Conservation (phyloP, 768 basidiomycete genomes). For the Trametes meyenii region DNA sequence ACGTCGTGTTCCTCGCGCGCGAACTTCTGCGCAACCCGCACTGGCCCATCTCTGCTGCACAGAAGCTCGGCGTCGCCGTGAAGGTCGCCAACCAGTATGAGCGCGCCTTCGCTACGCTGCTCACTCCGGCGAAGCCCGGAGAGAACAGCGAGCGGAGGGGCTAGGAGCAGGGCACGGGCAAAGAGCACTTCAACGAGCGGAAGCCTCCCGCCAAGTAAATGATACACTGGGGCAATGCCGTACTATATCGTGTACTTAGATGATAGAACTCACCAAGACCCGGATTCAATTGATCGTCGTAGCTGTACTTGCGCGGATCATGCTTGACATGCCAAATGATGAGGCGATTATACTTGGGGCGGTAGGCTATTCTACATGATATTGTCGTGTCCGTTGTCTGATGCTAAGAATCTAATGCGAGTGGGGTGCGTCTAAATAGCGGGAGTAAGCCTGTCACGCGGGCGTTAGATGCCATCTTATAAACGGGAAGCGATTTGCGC, state of each 20-base stretch:
- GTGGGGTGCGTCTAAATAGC: slow-evolving; percentile 41
- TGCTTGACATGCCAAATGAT: background rate
- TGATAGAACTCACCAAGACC: background rate
- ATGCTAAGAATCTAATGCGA: slow-evolving; percentile 6
- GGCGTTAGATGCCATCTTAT: slow-evolving; percentile 14
- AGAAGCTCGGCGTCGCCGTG: slow-evolving; percentile 63
- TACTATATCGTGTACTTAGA: background rate
- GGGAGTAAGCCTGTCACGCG: slow-evolving; percentile 49
- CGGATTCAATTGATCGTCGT: too few relatives aligned
- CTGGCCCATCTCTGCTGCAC: slow-evolving; percentile 64
- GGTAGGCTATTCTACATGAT: slow-evolving; percentile 20
- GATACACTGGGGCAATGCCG: background rate
- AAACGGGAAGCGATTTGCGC: slow-evolving; percentile 34
- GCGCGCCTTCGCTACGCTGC: slow-evolving; percentile 51
- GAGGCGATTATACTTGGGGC: slow-evolving; percentile 13
- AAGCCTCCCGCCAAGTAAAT: background rate
- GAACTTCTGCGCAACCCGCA: slow-evolving; percentile 69
- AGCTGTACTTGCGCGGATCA: background rate
- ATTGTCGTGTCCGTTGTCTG: slow-evolving; percentile 8
- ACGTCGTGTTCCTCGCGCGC: slow-evolving; percentile 69
- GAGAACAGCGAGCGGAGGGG: background rate
- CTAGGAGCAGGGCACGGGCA: slow-evolving; percentile 8
- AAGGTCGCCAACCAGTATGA: slow-evolving; percentile 76
- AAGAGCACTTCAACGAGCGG: slow-evolving; percentile 7
- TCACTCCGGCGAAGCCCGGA: slow-evolving; percentile 26